Evolutionary conservation across 495 filamentous ascomycete species (phyloP), one percentile per base, ranked within the genome.

Genomic region (Xanthoparmelia taractica): DNA sequence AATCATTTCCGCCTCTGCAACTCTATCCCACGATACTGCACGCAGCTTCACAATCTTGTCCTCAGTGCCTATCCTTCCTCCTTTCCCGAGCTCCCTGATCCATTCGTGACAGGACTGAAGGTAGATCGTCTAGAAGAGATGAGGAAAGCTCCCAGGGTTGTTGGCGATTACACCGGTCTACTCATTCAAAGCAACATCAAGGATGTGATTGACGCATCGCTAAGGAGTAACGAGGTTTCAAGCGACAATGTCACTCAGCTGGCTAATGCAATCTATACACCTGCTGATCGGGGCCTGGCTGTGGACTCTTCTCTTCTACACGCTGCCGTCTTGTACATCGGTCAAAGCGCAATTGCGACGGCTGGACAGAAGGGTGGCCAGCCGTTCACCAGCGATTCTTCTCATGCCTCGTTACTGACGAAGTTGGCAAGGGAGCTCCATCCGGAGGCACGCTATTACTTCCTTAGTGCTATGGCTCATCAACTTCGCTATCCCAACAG

Each of bases 401-500:
- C 87, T n/a, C 88, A 96, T 68, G 82, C 86, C 8, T 82, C 82
- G 47, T 81, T 96, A 17, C 74, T 98, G 60, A 84, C 86, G 59
- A 86, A 83, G 65, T 79, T 98, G 29, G 85, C 87, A 17, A 85
- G 87, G 63, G 85, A 86, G 55, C 76, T 94, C 50, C 77, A 78
- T 12, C 87, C 91, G 4, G 90, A 95, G 69, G 83, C 85, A 17
- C 87, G 92, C 45, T 96, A 96, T 76, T 89, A 90, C 72, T 77
- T 99, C 59, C 70, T 97, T 54, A 84, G 80, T 70, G 88, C 88
- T 55, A 93, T 97, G 74, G 82, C 89, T 52, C 94, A 96, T 75
- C 91, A 97, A 74, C 85, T 99, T 34, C 87, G 95, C 55, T 94
- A 89, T 68, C 88, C 91, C 3, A 96, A 91, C 70, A 87, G 85